Conservation (phyloP, 2,329 filamentous ascomycete species). For the Diaporthe sp. region DNA sequence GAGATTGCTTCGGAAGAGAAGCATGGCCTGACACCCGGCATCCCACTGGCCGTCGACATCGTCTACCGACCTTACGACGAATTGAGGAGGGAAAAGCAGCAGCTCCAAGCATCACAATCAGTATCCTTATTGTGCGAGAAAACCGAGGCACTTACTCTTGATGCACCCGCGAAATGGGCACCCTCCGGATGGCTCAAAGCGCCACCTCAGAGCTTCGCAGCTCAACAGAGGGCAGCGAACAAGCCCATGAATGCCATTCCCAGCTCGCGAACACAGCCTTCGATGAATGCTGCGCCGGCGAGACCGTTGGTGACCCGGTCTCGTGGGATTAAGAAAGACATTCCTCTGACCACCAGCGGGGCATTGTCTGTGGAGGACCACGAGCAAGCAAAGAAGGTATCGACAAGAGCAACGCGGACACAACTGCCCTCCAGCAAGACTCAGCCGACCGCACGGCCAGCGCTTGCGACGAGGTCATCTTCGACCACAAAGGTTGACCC, state of each 20-base stretch:
- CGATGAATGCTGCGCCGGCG: conserved; percentile 50
- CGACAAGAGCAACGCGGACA: conserved; percentile 40
- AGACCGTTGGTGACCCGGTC: conserved; percentile 47
- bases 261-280: conserved; percentile 50
- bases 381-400: conserved; percentile 47
- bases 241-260: conserved; percentile 54
- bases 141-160: conserved; percentile 53
- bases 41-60: conserved; percentile 72
- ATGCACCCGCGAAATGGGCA: conserved; percentile 39
- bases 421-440: conserved; percentile 41
- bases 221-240: conserved; percentile 73
- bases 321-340: conserved; percentile 44
- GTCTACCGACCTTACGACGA: conserved; percentile 77
- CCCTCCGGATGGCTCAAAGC: conserved; percentile 63
- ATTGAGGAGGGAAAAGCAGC: conserved; percentile 64
- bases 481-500: conserved; percentile 20
- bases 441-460: conserved; percentile 30
- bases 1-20: conserved; percentile 79
- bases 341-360: conserved; percentile 41
- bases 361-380: conserved; percentile 42
- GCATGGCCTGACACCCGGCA: conserved; percentile 73
- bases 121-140: conserved; percentile 43
- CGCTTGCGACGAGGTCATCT: conserved; percentile 11
- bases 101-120: conserved; percentile 39
- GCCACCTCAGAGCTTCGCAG: conserved; percentile 75